Evolutionary conservation across 1,284 basidiomycete species (phyloP).

Genomic region (Ganoderma leucocontextum): DNA sequence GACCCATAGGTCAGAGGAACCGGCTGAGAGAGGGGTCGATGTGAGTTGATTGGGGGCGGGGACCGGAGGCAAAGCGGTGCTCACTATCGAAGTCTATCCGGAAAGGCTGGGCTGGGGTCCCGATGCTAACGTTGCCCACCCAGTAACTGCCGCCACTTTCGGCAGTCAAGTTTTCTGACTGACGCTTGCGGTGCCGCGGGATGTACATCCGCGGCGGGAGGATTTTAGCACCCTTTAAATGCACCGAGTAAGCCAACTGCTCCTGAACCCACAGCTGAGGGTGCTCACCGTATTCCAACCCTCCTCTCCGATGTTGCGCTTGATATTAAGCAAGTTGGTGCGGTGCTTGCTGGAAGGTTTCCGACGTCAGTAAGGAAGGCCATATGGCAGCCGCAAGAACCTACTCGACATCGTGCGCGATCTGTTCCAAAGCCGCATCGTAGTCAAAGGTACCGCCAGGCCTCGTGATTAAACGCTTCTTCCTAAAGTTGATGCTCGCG

Average conservation of each 20-base stretch:
- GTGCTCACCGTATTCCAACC: not conserved
- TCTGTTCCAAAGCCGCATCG: slow-evolving; percentile 1
- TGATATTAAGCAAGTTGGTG: slow-evolving; percentile 37
- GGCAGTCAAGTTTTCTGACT: slow-evolving; percentile 32
- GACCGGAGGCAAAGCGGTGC: not conserved
- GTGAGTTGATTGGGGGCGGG: not conserved
- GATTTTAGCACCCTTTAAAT: slow-evolving; percentile 32
- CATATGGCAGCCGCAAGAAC: not conserved
- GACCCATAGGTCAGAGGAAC: slow-evolving; percentile 45
- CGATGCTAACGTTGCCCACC: slow-evolving; percentile 42
- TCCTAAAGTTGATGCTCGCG: not conserved
- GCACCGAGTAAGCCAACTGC: not conserved
- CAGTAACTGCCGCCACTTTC: slow-evolving; percentile 36
- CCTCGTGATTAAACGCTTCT: not conserved
- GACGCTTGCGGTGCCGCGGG: slow-evolving; percentile 28
- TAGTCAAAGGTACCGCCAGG: not conserved
- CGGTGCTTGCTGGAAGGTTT: slow-evolving; percentile 35
- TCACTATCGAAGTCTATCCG: slow-evolving; percentile 38
- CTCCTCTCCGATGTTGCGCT: slow-evolving; percentile 32
- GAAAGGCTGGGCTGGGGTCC: slow-evolving; percentile 39
- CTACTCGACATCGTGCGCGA: slow-evolving; percentile 9
- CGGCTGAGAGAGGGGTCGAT: slow-evolving; percentile 9
- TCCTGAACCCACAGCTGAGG: not conserved
- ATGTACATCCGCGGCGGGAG: slow-evolving; percentile 17
- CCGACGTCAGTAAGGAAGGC: not conserved